A percentile compares a stretch with the other conserved stretches of the same genome.
Evolutionary conservation across 2,329 filamentous ascomycete species (phyloP).

Genomic region (Aspergillus terreus): DNA sequence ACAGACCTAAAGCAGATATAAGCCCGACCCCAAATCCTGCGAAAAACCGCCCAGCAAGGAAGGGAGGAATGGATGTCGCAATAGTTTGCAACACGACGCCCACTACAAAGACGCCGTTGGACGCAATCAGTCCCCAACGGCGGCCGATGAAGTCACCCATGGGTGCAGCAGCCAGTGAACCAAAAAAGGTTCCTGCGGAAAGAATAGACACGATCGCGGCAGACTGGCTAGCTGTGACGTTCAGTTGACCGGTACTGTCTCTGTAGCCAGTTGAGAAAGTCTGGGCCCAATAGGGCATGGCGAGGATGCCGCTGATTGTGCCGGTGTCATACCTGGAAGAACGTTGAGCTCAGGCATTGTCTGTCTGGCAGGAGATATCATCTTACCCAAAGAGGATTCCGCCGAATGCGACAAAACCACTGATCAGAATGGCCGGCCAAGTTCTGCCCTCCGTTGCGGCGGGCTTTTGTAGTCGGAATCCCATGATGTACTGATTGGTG

Average conservation of each 20-base stretch:
- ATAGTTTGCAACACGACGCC: slow-evolving; percentile 29
- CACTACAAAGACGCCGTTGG: slow-evolving; percentile 21
- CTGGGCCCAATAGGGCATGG: not conserved
- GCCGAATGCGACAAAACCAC: slow-evolving; percentile 6
- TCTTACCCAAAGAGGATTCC: slow-evolving; percentile 7
- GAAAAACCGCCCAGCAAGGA: slow-evolving; percentile 49
- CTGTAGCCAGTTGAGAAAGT: not conserved
- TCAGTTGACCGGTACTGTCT: not conserved
- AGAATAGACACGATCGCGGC: slow-evolving; percentile 68
- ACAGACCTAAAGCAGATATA: slow-evolving; percentile 57
- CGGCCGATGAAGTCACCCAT: not conserved
- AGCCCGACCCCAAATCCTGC: slow-evolving; percentile 63
- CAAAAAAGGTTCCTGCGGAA: slow-evolving; percentile 68
- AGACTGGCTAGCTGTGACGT: slow-evolving; percentile 2
- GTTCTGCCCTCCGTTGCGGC: not conserved
- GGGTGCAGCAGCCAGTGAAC: slow-evolving; percentile 64
- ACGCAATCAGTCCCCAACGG: not conserved
- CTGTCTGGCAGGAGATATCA: not conserved
- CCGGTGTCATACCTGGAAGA: slow-evolving; percentile 1
- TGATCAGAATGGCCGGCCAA: slow-evolving; percentile 4
- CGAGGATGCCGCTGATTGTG: slow-evolving; percentile 1
- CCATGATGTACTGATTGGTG: too few relatives aligned
- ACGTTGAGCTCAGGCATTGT: not conserved
- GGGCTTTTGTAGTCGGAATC: too few relatives aligned
- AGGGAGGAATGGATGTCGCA: slow-evolving; percentile 16